Base-by-base conservation (phyloP, 768 basidiomycete species). In the Termitomyces bulborhizus region DNA sequence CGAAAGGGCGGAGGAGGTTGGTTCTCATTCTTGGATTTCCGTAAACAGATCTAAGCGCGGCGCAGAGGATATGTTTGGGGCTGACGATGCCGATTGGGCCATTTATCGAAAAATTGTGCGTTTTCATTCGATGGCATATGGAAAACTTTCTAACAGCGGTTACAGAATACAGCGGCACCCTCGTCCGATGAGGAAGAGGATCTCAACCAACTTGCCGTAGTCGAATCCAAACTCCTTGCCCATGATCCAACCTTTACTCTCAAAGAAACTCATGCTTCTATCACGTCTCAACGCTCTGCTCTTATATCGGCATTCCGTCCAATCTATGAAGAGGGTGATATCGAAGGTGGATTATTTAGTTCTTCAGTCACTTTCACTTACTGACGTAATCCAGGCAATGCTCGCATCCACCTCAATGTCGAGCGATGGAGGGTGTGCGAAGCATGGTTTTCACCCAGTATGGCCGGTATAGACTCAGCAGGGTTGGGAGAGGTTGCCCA, bases 51-150 rank as follows among this genome's bases (percentile, higher is more conserved):
- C 59, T 12, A 53, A 39, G n/a, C 32, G 11, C 13, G 43, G 36
- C 12, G 39, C 51, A 88, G 95, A 98, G 75, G 95, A 98, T 62
- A 85, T 76, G 73, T 99, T 98, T 65, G 94, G 96, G 3, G 86
- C 85, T 16, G 87, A 96, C 60, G 95, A 98, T 65, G 93, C 89
- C 6, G 96, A 98, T 66, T 98, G 96, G 95, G 87, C 88, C 0
- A 93, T 98, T 56, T 98, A 98, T 66, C 90, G 96, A 60, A 94
- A 98, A 71, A 94, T 99, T 56, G 95, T 95, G 66, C 59, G 82
- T 68, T 9, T 3, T 6, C 29, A 42, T 46, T 11, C 18, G n/a
- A 34, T 13, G 6, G 3, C 15, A 27, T n/a, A 26, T 9, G 11
- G 18, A 12, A 9, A n/a, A 39, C 32, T 37, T 6, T 16, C 8